Conservation (phyloP, 306 rosid genomes). For the Gastrolobium villosum region DNA sequence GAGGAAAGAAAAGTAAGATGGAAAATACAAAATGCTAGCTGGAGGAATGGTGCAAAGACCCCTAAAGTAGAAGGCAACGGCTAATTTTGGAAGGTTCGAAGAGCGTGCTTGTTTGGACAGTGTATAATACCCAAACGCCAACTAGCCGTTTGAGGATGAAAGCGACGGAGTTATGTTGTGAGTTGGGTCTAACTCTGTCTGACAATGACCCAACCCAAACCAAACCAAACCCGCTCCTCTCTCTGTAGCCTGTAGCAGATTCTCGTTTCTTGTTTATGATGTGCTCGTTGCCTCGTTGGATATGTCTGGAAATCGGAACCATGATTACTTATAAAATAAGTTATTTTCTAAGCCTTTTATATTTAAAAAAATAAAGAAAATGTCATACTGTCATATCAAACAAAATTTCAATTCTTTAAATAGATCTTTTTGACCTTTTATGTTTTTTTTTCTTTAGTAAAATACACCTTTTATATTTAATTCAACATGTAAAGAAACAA, state of each 20-base stretch:
- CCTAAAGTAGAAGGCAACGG: conserved; percentile 43
- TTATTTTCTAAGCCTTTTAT: not conserved
- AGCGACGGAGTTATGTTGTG: conserved; percentile 15
- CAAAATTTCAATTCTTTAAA: not conserved
- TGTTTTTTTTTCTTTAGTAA: not conserved
- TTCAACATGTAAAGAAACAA: no score
- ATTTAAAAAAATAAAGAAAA: not conserved
- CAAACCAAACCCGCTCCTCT: not conserved
- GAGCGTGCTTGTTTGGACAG: conserved; percentile 11
- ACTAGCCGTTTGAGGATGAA: conserved; percentile 53
- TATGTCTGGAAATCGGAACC: not conserved
- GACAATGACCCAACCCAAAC: conserved; percentile 1
- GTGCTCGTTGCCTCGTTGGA: not conserved
- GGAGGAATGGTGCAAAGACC: not conserved
- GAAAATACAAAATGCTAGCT: conserved; percentile 21
- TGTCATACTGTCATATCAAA: no score
- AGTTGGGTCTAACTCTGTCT: not conserved
- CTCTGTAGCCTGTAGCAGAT: not conserved
- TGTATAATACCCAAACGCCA: conserved; percentile 18
- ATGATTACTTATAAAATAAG: not conserved
- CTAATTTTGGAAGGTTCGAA: conserved; percentile 34
- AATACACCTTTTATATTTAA: not conserved
- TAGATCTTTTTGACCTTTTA: not conserved
- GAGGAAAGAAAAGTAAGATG: not conserved
- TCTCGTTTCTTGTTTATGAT: not conserved